These are phyloP conservation scores for Globisporangium sylvaticum DNA, from an alignment of 352 stramenopile genomes.

Conservation along the genomic window DNA sequence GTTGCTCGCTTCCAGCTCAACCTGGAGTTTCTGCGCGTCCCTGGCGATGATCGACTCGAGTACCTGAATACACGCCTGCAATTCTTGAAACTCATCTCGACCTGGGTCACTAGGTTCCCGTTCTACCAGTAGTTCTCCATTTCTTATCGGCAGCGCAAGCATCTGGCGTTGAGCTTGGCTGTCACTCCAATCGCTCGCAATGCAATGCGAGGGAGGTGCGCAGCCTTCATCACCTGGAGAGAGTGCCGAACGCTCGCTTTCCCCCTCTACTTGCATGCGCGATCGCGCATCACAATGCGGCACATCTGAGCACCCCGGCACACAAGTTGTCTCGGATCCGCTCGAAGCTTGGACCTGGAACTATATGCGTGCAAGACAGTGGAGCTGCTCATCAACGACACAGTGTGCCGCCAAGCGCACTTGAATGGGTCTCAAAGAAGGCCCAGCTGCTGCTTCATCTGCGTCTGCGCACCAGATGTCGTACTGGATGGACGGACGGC, in stretches of 20 bases:
- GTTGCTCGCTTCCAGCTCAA: not conserved
- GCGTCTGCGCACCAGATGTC: conserved; percentile 26
- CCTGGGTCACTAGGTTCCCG: not conserved
- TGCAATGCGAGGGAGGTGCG: not conserved
- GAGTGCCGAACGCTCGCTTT: not conserved
- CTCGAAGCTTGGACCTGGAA: not conserved
- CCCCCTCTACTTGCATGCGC: not conserved
- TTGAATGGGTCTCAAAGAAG: no score
- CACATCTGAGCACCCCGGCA: not conserved
- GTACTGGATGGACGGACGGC: conserved; percentile 46
- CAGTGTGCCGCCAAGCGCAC: no score
- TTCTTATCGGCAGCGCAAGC: not conserved
- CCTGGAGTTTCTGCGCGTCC: not conserved
- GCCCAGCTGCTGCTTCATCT: not conserved
- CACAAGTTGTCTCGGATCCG: not conserved
- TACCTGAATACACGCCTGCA: not conserved
- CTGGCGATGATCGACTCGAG: not conserved
- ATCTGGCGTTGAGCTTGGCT: not conserved
- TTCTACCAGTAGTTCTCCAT: not conserved
- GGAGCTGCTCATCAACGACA: no score
- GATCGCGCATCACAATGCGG: not conserved
- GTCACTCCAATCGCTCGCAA: not conserved
- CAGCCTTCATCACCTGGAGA: not conserved
- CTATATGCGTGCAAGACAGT: no score
- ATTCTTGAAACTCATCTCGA: not conserved